Evolutionary conservation across 192 early-diverging fungal genomes (phyloP).

Genomic region (Backusella australiensis): DNA sequence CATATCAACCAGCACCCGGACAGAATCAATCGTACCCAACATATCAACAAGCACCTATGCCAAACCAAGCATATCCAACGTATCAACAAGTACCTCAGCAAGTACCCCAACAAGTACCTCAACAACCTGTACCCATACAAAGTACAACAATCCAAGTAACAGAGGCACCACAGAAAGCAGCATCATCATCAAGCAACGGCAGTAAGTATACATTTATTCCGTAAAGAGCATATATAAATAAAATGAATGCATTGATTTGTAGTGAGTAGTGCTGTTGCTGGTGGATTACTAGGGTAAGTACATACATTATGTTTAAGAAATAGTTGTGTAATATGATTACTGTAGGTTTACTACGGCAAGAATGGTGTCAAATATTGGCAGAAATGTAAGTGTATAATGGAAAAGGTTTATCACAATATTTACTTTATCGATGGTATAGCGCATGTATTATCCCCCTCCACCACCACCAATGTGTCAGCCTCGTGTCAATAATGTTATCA

Average conservation of each 20-base stretch:
- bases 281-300: slow-evolving; percentile 13
- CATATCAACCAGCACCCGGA: too few species aligned
- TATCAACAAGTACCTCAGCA: neutral
- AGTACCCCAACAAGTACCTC: neutral
- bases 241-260: neutral
- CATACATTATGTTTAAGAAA: neutral
- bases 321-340: neutral
- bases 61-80: neutral
- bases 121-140: neutral
- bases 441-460: neutral
- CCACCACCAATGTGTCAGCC: neutral
- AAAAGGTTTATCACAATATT: neutral
- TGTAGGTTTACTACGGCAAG: slow-evolving; percentile 10
- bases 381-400: neutral
- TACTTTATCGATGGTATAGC: neutral
- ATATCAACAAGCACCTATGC: neutral
- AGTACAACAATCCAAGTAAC: neutral
- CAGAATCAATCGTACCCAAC: neutral
- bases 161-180: neutral
- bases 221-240: neutral
- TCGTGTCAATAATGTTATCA: neutral
- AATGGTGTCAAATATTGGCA: neutral
- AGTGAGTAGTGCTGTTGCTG: slow-evolving; percentile 3
- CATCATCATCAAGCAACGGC: neutral
- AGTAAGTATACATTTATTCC: neutral